These are phyloP conservation scores for Curvularia hawaiiensis DNA, from an alignment of 2,329 filamentous ascomycete genomes.

Conservation along the genomic window DNA sequence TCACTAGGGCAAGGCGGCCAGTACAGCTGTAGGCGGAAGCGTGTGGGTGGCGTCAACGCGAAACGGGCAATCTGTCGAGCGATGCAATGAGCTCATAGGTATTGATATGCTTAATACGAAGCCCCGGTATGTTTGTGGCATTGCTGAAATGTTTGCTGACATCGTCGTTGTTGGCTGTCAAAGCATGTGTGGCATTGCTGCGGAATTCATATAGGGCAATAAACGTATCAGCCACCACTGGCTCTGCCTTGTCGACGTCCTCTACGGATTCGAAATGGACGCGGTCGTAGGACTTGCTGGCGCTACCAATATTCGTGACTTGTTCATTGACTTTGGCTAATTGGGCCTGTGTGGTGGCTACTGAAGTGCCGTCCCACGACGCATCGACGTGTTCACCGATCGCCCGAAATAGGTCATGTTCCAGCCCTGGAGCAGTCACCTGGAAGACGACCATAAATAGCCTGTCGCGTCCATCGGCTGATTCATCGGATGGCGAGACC, in stretches of 20 bases:
- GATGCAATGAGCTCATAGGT: conserved; percentile 11
- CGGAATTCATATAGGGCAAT: conserved; percentile 9
- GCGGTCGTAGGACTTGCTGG: conserved; percentile 18
- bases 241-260: neutral
- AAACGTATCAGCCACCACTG: conserved; percentile 4
- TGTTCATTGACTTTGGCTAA: conserved; percentile 5
- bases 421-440: neutral
- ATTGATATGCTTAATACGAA: conserved; percentile 6
- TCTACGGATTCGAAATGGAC: conserved; percentile 8
- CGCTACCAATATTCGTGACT: conserved; percentile 13
- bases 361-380: neutral
- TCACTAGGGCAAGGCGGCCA: conserved; percentile 18
- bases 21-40: conserved; percentile 10
- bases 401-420: neutral
- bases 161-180: neutral
- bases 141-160: neutral
- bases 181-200: neutral
- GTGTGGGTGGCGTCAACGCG: conserved; percentile 6
- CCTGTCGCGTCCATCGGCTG: neutral
- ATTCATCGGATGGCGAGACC: neutral
- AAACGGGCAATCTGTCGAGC: conserved; percentile 1
- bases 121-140: neutral
- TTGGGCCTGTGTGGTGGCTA: neutral
- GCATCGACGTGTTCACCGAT: neutral
- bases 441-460: conserved; percentile 6